Evolutionary conservation across 208 protist species (phyloP).

Genomic region (Wallacemonas sp.): DNA sequence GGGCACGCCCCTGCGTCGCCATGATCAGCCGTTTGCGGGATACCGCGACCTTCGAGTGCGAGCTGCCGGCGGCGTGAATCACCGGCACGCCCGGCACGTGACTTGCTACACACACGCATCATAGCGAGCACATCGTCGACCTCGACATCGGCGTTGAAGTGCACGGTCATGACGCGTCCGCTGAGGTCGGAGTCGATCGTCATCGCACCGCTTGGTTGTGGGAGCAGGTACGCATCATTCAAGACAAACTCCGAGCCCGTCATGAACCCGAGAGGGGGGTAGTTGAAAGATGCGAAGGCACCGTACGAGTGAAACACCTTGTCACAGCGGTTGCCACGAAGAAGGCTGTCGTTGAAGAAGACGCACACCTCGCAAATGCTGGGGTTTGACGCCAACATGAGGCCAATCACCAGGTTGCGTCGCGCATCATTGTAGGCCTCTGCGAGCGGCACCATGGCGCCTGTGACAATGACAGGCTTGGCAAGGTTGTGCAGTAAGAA

Average conservation of each 20-base stretch:
- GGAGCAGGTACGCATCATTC: conserved; percentile 41
- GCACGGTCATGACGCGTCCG: conserved; percentile 42
- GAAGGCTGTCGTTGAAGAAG: conserved; percentile 93
- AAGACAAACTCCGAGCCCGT: conserved; percentile 68
- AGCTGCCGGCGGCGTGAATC: background rate
- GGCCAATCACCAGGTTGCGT: conserved; percentile 76
- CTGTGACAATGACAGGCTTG: conserved; percentile 97
- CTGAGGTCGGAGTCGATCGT: conserved; percentile 45
- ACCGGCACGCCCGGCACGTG: background rate
- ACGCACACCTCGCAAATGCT: conserved; percentile 94
- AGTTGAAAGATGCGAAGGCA: conserved; percentile 91
- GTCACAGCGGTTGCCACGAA: conserved; percentile 90
- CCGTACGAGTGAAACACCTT: conserved; percentile 86
- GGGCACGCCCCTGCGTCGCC: background rate
- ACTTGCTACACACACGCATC: conserved; percentile 12
- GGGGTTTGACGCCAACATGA: conserved; percentile 83
- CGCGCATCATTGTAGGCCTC: conserved; percentile 89
- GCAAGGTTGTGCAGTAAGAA: conserved; percentile 96
- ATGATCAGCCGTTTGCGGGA: background rate
- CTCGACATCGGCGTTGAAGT: conserved; percentile 46
- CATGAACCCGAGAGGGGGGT: conserved; percentile 82
- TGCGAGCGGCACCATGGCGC: conserved; percentile 91
- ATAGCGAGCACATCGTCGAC: conserved; percentile 35
- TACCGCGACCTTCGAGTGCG: background rate
- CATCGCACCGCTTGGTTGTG: conserved; percentile 48